A percentile compares a stretch with the other conserved stretches of the same genome.
Conservation (phyloP, 495 filamentous ascomycete genomes). For the Lophiostoma macrostomum region DNA sequence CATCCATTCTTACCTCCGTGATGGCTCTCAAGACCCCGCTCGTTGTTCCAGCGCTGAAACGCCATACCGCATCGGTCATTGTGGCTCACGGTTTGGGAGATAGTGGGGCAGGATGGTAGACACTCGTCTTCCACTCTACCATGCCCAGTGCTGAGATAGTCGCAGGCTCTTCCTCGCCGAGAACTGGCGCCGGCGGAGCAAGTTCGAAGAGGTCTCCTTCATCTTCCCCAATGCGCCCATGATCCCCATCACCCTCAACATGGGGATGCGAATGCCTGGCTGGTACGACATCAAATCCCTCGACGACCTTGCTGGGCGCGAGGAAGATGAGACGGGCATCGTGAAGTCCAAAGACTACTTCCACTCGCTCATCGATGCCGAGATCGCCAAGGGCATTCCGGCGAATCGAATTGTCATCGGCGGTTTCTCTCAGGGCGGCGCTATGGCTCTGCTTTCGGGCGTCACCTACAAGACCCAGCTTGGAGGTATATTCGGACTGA, state of each 20-base stretch:
- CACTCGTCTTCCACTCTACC: not conserved
- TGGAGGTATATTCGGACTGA: slow-evolving; percentile 83
- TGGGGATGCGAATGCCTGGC: slow-evolving; percentile 79
- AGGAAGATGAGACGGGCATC: slow-evolving; percentile 77
- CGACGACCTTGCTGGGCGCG: slow-evolving; percentile 28
- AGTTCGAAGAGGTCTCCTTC: slow-evolving; percentile 87
- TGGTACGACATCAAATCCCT: slow-evolving; percentile 85
- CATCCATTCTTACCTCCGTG: slow-evolving; percentile 24
- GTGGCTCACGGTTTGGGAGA: slow-evolving; percentile 90
- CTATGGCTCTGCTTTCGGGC: slow-evolving; percentile 61
- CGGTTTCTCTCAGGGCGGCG: slow-evolving; percentile 63
- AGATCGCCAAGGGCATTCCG: slow-evolving; percentile 79
- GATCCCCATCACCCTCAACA: slow-evolving; percentile 83
- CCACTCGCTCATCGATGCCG: slow-evolving; percentile 74
- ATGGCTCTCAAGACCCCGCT: slow-evolving; percentile 59
- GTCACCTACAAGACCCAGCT: slow-evolving; percentile 72
- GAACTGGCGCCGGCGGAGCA: slow-evolving; percentile 79
- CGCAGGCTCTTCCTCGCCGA: slow-evolving; percentile 71
- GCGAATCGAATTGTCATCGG: slow-evolving; percentile 80
- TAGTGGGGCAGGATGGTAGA: slow-evolving; percentile 51
- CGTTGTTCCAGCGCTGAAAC: slow-evolving; percentile 80
- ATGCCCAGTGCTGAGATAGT: not conserved
- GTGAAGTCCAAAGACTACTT: slow-evolving; percentile 69
- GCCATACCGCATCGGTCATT: slow-evolving; percentile 92
- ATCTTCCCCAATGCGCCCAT: slow-evolving; percentile 89